Evolutionary conservation across 2,329 filamentous ascomycete genomes (phyloP).

Genomic region (Elsinoe necatrix): DNA sequence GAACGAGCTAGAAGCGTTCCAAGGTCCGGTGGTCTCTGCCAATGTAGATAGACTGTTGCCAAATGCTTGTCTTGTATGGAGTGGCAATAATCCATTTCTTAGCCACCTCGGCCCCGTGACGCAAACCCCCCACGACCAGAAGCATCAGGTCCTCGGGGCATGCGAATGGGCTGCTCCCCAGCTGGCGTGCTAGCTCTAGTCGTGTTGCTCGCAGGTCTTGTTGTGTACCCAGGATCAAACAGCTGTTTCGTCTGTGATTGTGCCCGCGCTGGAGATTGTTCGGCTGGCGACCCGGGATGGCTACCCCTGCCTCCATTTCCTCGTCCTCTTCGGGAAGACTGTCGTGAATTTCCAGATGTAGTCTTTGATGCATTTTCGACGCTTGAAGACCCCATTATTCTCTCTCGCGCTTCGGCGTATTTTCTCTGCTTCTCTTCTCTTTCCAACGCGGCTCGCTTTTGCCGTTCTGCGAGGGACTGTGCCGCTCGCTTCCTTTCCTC

Average conservation of each 20-base stretch:
- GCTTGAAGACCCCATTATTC: slow-evolving; percentile 63
- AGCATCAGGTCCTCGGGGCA: slow-evolving; percentile 69
- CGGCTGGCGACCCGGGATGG: slow-evolving; percentile 29
- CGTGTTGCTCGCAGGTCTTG: slow-evolving; percentile 46
- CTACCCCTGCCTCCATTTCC: slow-evolving; percentile 24
- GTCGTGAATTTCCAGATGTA: slow-evolving; percentile 27
- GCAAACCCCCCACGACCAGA: slow-evolving; percentile 68
- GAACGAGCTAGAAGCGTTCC: neutral
- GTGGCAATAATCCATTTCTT: neutral
- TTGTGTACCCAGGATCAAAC: slow-evolving; percentile 66
- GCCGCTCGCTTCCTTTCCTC: slow-evolving; percentile 52
- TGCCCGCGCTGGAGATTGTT: slow-evolving; percentile 31
- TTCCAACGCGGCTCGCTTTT: slow-evolving; percentile 67
- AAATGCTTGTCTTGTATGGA: neutral
- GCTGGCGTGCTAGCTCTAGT: slow-evolving; percentile 46
- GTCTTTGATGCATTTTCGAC: slow-evolving; percentile 21
- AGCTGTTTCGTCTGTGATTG: slow-evolving; percentile 45
- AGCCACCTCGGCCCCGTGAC: slow-evolving; percentile 45
- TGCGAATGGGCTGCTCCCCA: slow-evolving; percentile 60
- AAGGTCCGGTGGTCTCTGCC: neutral
- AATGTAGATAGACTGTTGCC: neutral
- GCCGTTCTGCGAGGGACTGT: slow-evolving; percentile 66
- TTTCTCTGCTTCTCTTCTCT: slow-evolving; percentile 82
- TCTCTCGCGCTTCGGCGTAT: slow-evolving; percentile 81
- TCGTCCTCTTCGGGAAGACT: slow-evolving; percentile 26